These are phyloP conservation scores for Erigeron philadelphicus DNA, from an alignment of 140 eudicot species.

Conservation along the genomic window DNA sequence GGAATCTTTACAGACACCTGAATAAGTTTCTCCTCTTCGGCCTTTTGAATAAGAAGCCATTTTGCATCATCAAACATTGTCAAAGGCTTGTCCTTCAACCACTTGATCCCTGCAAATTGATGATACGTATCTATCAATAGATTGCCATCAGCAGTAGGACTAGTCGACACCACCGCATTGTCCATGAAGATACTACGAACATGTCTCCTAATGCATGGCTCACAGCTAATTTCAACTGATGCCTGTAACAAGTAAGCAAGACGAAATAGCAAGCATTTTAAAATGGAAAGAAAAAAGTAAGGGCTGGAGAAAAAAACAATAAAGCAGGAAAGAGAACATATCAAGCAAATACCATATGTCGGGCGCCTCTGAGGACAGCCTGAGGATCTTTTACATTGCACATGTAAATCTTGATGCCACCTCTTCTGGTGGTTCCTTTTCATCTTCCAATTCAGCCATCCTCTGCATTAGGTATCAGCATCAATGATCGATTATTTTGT, in stretches of 20 bases:
- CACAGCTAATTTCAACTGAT: conserved; percentile 91
- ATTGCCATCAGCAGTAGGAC: conserved; percentile 76
- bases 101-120: conserved; percentile 69
- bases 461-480: conserved; percentile 36
- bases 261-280: not conserved
- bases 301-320: not conserved
- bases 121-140: conserved; percentile 65
- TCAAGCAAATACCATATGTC: conserved; percentile 75
- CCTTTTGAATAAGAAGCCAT: conserved; percentile 93
- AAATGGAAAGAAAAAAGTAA: not conserved
- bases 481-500: not conserved
- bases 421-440: conserved; percentile 92
- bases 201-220: conserved; percentile 78
- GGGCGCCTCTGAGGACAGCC: conserved; percentile 84
- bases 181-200: conserved; percentile 90
- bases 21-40: conserved; percentile 93
- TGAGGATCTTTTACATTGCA: conserved; percentile 71
- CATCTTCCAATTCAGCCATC: conserved; percentile 83
- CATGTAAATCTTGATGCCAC: conserved; percentile 76
- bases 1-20: conserved; percentile 76
- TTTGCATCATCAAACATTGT: conserved; percentile 77
- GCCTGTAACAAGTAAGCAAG: conserved; percentile 47
- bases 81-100: conserved; percentile 79
- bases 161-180: conserved; percentile 79
- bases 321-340: not conserved